phyloP scores from a whole-genome alignment of 2,329 filamentous ascomycete genomes.

The Verticillium longisporum region DNA sequence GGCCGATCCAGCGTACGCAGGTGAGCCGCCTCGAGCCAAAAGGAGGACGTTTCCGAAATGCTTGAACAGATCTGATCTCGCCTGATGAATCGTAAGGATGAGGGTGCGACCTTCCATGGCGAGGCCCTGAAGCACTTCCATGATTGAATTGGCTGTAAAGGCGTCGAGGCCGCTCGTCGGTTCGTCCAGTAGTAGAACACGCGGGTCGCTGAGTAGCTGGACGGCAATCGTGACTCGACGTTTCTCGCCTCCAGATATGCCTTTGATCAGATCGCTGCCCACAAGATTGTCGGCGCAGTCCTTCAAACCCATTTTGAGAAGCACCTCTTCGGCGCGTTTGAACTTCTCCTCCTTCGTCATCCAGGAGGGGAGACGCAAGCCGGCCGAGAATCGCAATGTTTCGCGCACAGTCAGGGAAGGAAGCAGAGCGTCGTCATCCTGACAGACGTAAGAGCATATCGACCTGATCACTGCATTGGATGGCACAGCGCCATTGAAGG shows the following conservation, averaged over 20 bases:
- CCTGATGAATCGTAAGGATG: conserved; percentile 73
- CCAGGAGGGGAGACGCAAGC: conserved; percentile 61
- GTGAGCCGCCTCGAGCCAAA: conserved; percentile 61
- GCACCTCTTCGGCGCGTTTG: conserved; percentile 60
- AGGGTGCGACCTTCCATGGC: conserved; percentile 68
- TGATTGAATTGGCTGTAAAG: conserved; percentile 70
- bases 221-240: conserved; percentile 71
- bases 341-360: conserved; percentile 64
- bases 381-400: conserved; percentile 64
- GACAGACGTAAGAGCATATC: conserved; percentile 69
- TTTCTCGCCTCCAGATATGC: conserved; percentile 75
- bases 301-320: conserved; percentile 70
- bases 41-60: conserved; percentile 67
- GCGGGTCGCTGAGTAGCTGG: conserved; percentile 69
- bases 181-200: conserved; percentile 67
- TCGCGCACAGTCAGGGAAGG: conserved; percentile 71
- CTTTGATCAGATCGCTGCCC: conserved; percentile 66
- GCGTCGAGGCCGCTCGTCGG: conserved; percentile 72
- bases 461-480: conserved; percentile 64
- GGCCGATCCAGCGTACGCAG: conserved; percentile 61
- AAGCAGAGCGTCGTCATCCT: conserved; percentile 70
- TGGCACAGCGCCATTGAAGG: conserved; percentile 63
- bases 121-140: conserved; percentile 64
- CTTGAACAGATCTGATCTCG: conserved; percentile 64
- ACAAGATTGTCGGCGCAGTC: conserved; percentile 72